A percentile compares a stretch with the other conserved stretches of the same genome.
These are phyloP conservation scores for Theobroma grandiflorum DNA, from an alignment of 441 rosid genomes.

Conservation along the genomic window DNA sequence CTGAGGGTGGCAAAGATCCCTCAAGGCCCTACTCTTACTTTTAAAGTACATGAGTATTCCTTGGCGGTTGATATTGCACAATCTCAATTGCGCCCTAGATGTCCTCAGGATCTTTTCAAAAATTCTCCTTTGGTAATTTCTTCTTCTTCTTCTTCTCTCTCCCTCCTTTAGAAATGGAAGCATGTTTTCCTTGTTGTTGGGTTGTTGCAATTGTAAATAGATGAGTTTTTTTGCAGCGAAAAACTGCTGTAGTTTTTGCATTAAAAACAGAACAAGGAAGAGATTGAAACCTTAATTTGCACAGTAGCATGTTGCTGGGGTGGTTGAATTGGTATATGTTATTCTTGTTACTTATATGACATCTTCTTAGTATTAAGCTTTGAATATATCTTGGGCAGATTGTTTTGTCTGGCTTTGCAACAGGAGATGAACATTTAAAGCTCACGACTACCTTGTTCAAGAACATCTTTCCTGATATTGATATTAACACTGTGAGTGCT, in stretches of 20 bases:
- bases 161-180: background rate
- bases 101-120: slow-evolving; percentile 92
- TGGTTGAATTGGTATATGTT: background rate
- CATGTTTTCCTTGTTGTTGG: background rate
- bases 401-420: slow-evolving; percentile 91
- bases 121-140: slow-evolving; percentile 76
- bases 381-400: slow-evolving; percentile 55
- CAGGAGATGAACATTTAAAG: slow-evolving; percentile 83
- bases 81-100: slow-evolving; percentile 87
- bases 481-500: slow-evolving; percentile 84
- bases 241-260: background rate
- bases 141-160: background rate
- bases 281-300: background rate
- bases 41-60: slow-evolving; percentile 80
- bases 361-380: slow-evolving; percentile 5
- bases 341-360: background rate
- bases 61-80: slow-evolving; percentile 78
- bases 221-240: background rate
- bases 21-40: slow-evolving; percentile 86
- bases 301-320: background rate
- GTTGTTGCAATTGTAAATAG: background rate
- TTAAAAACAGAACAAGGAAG: background rate
- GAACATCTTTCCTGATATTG: slow-evolving; percentile 94
- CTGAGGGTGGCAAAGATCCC: slow-evolving; percentile 81
- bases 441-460: slow-evolving; percentile 90